phyloP scores from a whole-genome alignment of 352 stramenopile genomes.

The Pythium scleroteichum region DNA sequence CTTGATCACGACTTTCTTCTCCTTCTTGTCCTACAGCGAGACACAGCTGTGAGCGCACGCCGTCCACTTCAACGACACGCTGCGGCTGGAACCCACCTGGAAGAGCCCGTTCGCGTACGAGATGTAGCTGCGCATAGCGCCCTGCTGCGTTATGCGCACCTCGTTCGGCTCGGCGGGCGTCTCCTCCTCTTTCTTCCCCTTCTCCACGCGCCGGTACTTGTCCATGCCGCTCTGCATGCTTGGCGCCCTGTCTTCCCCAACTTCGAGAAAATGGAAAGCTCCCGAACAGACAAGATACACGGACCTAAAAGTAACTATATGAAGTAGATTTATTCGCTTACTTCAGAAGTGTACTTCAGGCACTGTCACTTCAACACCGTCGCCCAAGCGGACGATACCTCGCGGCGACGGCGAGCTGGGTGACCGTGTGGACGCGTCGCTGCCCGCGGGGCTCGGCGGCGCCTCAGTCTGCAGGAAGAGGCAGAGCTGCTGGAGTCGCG shows the following conservation, averaged over 20 bases:
- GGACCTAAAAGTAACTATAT: conserved; percentile 20
- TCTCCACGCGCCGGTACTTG: conserved; percentile 84
- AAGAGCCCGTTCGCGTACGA: conserved; percentile 78
- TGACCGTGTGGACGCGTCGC: not conserved
- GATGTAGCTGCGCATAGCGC: conserved; percentile 82
- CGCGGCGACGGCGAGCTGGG: not conserved
- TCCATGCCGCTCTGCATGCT: conserved; percentile 46
- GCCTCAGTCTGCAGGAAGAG: conserved; percentile 44
- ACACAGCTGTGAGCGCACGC: too few relatives aligned
- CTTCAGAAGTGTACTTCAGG: conserved; percentile 27
- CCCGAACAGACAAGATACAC: conserved; percentile 14
- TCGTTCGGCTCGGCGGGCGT: conserved; percentile 55
- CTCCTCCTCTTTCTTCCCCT: conserved; percentile 50
- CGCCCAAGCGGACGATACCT: conserved; percentile 11
- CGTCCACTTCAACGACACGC: conserved; percentile 18
- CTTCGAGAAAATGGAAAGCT: conserved; percentile 11
- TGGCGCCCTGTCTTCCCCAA: not conserved
- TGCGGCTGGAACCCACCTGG: conserved; percentile 33
- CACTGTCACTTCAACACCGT: conserved; percentile 17
- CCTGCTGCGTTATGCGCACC: conserved; percentile 83
- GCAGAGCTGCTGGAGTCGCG: conserved; percentile 54
- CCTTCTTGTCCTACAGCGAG: conserved; percentile 54
- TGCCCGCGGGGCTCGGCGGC: conserved; percentile 7
- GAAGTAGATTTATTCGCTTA: conserved; percentile 12
- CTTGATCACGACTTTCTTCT: conserved; percentile 67